These are phyloP conservation scores for Aspergillus nanangensis DNA, from an alignment of 495 filamentous ascomycete genomes.

Conservation along the genomic window DNA sequence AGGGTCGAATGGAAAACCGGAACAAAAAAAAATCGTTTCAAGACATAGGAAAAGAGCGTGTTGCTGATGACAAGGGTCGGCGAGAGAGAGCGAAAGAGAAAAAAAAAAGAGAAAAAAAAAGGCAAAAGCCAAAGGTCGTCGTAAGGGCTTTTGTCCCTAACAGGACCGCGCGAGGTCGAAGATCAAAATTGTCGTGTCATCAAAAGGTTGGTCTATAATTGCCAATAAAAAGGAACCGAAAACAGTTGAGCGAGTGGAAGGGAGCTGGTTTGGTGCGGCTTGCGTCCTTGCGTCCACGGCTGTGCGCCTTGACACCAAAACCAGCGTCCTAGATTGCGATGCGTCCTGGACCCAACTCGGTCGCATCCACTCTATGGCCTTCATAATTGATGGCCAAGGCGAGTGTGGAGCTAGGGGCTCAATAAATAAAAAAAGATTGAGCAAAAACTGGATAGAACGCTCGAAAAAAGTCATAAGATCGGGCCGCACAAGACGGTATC, in stretches of 20 bases:
- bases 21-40: conserved; percentile 17
- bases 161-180: no score
- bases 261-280: background rate
- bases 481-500: background rate
- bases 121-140: background rate
- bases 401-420: no score
- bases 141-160: no score
- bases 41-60: conserved; percentile 30
- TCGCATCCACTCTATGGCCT: no score
- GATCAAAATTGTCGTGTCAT: conserved; percentile 4
- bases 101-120: conserved; percentile 3
- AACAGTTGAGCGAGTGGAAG: background rate
- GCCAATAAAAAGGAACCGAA: conserved; percentile 8
- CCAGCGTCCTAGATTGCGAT: background rate
- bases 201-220: conserved; percentile 7
- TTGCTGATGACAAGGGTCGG: conserved; percentile 12
- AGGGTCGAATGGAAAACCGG: conserved; percentile 10
- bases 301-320: background rate
- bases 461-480: background rate
- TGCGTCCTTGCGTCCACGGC: background rate
- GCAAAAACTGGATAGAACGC: background rate
- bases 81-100: conserved; percentile 6
- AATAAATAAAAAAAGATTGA: background rate
- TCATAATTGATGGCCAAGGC: no score
- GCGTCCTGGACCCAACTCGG: no score